Evolutionary conservation across 805 yeast genomes (phyloP).

Genomic region (Ogataea ganodermae): DNA sequence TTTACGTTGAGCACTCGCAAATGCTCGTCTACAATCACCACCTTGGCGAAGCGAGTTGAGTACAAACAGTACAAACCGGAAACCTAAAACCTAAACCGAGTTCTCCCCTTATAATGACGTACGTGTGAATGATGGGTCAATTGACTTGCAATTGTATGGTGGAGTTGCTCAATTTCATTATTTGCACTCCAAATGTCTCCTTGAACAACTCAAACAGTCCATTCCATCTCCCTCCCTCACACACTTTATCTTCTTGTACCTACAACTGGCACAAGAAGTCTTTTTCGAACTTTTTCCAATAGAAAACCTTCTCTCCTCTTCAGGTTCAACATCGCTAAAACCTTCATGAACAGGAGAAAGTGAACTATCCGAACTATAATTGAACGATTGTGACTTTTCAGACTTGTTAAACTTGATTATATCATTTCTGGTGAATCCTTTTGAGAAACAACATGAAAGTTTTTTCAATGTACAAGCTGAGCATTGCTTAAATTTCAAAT

Average conservation of each 20-base stretch:
- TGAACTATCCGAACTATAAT: slow-evolving; percentile 1
- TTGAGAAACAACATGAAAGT: slow-evolving; percentile 55
- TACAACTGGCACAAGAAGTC: slow-evolving; percentile 37
- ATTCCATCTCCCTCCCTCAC: slow-evolving; percentile 30
- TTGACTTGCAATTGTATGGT: no score
- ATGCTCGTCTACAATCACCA: no score
- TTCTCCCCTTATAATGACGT: no score
- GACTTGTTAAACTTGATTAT: slow-evolving; percentile 42
- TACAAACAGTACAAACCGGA: no score
- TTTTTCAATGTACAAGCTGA: slow-evolving; percentile 52
- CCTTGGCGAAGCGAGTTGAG: no score
- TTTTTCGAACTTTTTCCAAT: slow-evolving; percentile 29
- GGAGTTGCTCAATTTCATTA: slow-evolving; percentile 14
- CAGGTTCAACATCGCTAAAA: neutral
- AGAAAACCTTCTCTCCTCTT: neutral
- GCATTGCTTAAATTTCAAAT: slow-evolving; percentile 54
- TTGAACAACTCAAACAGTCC: slow-evolving; percentile 33
- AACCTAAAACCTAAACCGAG: no score
- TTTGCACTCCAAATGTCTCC: slow-evolving; percentile 32
- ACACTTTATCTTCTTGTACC: slow-evolving; percentile 38
- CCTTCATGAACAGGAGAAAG: neutral
- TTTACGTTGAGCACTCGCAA: no score
- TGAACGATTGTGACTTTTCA: slow-evolving; percentile 22
- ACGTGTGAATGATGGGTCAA: no score
- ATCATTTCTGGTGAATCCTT: slow-evolving; percentile 68